Evolutionary conservation across 164 flowering plant species (phyloP), one percentile per base, ranked within the genome.

Genomic region (Vitis rupestris): DNA sequence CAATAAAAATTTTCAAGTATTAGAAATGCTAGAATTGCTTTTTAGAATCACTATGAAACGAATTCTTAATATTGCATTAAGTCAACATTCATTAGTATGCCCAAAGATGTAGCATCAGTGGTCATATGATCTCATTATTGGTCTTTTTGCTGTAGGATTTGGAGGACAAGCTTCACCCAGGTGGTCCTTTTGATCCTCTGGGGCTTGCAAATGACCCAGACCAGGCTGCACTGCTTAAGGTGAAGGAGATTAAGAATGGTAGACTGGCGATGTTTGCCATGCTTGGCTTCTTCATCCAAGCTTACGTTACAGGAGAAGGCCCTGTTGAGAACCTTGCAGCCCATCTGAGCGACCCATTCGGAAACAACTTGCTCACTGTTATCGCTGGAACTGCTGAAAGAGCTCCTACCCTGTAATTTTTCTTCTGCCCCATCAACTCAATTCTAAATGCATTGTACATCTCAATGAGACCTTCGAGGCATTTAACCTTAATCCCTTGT

Each of bases 191-290:
- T 59, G 98, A 93, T 69, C 98, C 98, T 44, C 67, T 93, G 84
- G 98, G 97, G 9, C 80, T 93, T 0, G 97, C 98, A 0, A 79
- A 87, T 8, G 98, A 93, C 68, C 98, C 97, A 2, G 98, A 93
- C 77, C 97, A 93, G 75, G 91, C 89, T 13, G 98, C 98, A 14
- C 1, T 93, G 1, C 74, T 93, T 67, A 93, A 93, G 87, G 99
- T 95, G 80, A 95, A 95, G 85, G 99, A 95, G 83, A 95, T 95
- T 68, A 95, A 95, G 88, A 95, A 95, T 57, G 99, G 99, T 3
- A 82, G 99, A 65, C 83, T 95, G 8, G 98, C 99, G n/a, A 95
- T 95, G 99, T 95, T 95, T 70, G 75, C 99, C 31, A 95, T 95
- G 99, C 88, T 95, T 15, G 98, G 90, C 19, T 95, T 95, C 88